A percentile compares a stretch with the other conserved stretches of the same genome.
Evolutionary conservation across 73 alveolate species (phyloP).

Genomic region (Uronychia setigera): DNA sequence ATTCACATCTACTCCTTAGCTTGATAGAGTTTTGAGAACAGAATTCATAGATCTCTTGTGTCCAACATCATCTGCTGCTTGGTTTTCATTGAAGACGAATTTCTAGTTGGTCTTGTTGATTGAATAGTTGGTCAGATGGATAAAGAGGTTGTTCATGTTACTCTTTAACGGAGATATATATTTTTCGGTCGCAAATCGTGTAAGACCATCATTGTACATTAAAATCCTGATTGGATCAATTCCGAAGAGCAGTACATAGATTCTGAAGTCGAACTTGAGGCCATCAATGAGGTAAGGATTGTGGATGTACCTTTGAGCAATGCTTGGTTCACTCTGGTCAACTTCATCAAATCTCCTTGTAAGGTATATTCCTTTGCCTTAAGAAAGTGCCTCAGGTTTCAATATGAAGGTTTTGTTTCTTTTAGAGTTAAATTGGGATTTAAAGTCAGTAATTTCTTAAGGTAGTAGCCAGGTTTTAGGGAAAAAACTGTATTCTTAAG

Average conservation of each 20-base stretch:
- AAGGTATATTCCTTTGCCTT: constrained; percentile 66
- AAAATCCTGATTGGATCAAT: constrained; percentile 63
- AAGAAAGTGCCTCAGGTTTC: constrained; percentile 61
- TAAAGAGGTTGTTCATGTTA: constrained; percentile 17
- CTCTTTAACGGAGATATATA: constrained; percentile 33
- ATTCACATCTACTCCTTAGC: constrained; percentile 46
- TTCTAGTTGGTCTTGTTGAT: constrained; percentile 23
- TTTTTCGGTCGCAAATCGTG: constrained; percentile 64
- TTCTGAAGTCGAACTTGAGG: constrained; percentile 88
- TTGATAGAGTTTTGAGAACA: constrained; percentile 17
- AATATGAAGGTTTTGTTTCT: constrained; percentile 40
- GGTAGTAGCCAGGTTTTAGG: constrained; percentile 85
- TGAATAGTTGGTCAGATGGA: constrained; percentile 47
- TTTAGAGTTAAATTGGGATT: constrained; percentile 26
- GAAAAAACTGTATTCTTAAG: constrained; percentile 69
- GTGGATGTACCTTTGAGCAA: constrained; percentile 76
- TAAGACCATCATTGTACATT: constrained; percentile 61
- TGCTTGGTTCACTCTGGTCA: constrained; percentile 48
- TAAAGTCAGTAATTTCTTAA: constrained; percentile 67
- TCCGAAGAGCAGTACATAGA: constrained; percentile 70
- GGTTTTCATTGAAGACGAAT: constrained; percentile 42
- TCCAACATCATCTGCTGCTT: constrained; percentile 37
- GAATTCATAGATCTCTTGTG: background rate
- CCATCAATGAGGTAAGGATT: constrained; percentile 88
- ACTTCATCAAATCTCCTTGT: constrained; percentile 17